phyloP scores from a whole-genome alignment of 164 flowering plant species.

The Vitis labrusca region DNA sequence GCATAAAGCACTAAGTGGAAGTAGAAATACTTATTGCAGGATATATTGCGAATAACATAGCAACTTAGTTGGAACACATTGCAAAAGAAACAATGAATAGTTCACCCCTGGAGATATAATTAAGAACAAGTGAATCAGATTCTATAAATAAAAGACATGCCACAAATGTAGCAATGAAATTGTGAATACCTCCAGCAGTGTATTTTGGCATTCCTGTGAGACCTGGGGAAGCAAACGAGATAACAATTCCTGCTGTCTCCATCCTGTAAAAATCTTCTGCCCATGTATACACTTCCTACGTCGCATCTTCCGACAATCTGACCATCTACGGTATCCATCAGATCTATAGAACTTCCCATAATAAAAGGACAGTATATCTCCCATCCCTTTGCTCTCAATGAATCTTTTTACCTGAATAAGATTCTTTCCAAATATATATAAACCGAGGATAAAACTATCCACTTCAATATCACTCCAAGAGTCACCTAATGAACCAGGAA shows the following conservation, averaged over 20 bases:
- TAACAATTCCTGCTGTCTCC: constrained; percentile 23
- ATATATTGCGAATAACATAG: too few relatives aligned
- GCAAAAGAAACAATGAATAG: too few relatives aligned
- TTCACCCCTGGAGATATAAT: too few relatives aligned
- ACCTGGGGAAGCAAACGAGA: constrained; percentile 17
- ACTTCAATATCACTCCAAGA: constrained; percentile 19
- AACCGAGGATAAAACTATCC: constrained; percentile 20
- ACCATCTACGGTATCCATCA: constrained; percentile 19
- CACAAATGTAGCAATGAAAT: background rate
- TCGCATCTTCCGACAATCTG: constrained; percentile 11
- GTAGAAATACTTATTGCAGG: too few relatives aligned
- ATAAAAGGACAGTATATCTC: constrained; percentile 22
- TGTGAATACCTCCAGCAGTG: constrained; percentile 18
- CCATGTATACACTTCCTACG: constrained; percentile 18
- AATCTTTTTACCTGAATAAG: constrained; percentile 24
- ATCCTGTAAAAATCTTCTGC: constrained; percentile 18
- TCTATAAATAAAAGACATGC: background rate
- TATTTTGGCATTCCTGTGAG: constrained; percentile 12
- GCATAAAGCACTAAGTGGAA: too few relatives aligned
- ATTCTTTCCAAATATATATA: constrained; percentile 33
- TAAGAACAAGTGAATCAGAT: too few relatives aligned
- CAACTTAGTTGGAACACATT: too few relatives aligned
- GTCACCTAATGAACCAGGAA: constrained; percentile 17
- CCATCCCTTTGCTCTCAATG: constrained; percentile 23
- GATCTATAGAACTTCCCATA: constrained; percentile 28